Conservation (phyloP, 2,329 filamentous ascomycete species). For the Tolypocladium guangdongense region DNA sequence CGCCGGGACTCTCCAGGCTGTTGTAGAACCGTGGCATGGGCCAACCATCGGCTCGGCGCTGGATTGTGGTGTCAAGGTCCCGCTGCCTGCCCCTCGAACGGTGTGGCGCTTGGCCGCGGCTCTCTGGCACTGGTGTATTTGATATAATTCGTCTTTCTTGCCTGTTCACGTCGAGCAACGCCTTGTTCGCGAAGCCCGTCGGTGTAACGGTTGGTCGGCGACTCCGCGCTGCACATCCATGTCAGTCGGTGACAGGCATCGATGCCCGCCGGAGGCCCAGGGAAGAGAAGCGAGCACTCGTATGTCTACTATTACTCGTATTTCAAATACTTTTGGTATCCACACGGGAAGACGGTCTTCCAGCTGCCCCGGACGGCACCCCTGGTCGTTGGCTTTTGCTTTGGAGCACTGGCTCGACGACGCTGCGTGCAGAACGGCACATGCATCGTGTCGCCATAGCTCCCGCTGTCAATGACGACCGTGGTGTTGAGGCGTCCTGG, state of each 20-base stretch:
- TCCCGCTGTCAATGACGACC: constrained; percentile 1
- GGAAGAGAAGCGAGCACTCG: too few species aligned
- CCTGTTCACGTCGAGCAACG: background rate
- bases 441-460: constrained; percentile 1
- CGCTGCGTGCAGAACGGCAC: background rate
- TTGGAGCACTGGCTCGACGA: background rate
- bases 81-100: background rate
- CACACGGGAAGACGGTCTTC: background rate
- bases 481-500: background rate
- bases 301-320: too few species aligned
- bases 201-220: background rate
- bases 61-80: background rate
- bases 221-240: background rate
- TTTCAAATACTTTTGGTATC: background rate
- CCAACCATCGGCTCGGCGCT: background rate
- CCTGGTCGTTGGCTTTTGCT: background rate
- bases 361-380: background rate
- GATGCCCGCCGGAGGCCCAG: background rate
- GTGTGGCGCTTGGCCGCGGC: background rate
- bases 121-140: too few species aligned
- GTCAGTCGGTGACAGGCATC: background rate
- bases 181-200: background rate
- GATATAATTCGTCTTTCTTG: too few species aligned
- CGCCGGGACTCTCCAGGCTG: background rate
- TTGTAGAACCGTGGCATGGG: background rate